A percentile compares a stretch with the other conserved stretches of the same genome.
Evolutionary conservation across 2,329 filamentous ascomycete genomes (phyloP).

Genomic region (Neocatenulostroma microsporum): DNA sequence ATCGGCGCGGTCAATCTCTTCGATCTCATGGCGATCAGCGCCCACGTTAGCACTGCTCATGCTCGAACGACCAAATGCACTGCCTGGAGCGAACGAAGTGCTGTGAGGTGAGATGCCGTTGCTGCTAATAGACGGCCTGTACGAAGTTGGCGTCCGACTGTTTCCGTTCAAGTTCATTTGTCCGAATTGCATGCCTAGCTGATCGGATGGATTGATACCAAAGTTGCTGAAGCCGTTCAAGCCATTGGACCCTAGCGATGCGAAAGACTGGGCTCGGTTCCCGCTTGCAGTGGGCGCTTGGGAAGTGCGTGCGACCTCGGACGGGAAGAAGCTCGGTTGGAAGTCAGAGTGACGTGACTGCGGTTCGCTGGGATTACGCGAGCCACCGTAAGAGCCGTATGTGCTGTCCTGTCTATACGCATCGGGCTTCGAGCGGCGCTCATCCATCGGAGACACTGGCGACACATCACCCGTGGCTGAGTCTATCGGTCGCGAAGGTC

Average conservation of each 20-base stretch:
- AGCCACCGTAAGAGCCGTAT: no score
- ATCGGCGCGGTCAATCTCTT: slow-evolving; percentile 5
- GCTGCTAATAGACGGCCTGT: slow-evolving; percentile 3
- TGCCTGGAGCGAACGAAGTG: not conserved
- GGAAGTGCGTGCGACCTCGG: slow-evolving; percentile 14
- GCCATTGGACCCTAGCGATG: slow-evolving; percentile 38
- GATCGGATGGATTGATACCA: slow-evolving; percentile 4
- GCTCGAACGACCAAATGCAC: not conserved
- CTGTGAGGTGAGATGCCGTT: not conserved
- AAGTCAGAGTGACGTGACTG: slow-evolving; percentile 46
- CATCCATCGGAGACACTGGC: slow-evolving; percentile 39
- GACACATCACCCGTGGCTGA: slow-evolving; percentile 17
- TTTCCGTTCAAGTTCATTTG: slow-evolving; percentile 36
- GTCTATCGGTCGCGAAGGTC: slow-evolving; percentile 21
- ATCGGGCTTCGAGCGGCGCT: no score
- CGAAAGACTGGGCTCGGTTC: slow-evolving; percentile 39
- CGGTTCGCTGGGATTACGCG: slow-evolving; percentile 50
- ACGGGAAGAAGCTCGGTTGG: slow-evolving; percentile 24
- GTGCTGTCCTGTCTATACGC: no score
- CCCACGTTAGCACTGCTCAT: not conserved
- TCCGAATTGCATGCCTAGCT: slow-evolving; percentile 12
- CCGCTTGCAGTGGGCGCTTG: slow-evolving; percentile 17
- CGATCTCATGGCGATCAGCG: not conserved
- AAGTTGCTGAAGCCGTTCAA: slow-evolving; percentile 12
- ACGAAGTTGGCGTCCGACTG: slow-evolving; percentile 25